A percentile compares a stretch with the other conserved stretches of the same genome.
Evolutionary conservation across 768 basidiomycete genomes (phyloP).

Genomic region (Boletus sp.): DNA sequence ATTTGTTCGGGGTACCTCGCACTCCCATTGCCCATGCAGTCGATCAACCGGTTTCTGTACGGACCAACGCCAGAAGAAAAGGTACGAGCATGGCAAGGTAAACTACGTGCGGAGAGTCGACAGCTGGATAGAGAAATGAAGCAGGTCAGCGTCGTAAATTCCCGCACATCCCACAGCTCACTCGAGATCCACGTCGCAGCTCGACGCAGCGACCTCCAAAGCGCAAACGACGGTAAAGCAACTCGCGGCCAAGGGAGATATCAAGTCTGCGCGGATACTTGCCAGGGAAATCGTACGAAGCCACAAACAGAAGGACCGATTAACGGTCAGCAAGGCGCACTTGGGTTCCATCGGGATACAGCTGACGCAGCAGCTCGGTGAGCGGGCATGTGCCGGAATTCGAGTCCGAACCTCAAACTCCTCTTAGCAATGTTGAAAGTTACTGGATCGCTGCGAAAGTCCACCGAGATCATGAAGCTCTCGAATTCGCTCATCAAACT

Average conservation of each 20-base stretch:
- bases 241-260: conserved; percentile 86
- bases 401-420: background rate
- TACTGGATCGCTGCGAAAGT: conserved; percentile 96
- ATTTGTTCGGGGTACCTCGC: background rate
- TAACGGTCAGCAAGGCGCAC: conserved; percentile 91
- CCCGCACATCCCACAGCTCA: conserved; percentile 10
- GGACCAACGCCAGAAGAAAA: conserved; percentile 96
- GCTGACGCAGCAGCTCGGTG: conserved; percentile 89
- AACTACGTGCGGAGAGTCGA: conserved; percentile 79
- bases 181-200: conserved; percentile 41
- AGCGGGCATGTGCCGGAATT: conserved; percentile 26
- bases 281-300: conserved; percentile 94
- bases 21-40: conserved; percentile 54
- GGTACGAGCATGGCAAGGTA: conserved; percentile 87
- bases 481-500: conserved; percentile 91
- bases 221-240: conserved; percentile 80
- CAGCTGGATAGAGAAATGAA: conserved; percentile 91
- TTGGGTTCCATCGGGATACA: conserved; percentile 89
- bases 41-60: conserved; percentile 91
- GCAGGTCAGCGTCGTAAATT: conserved; percentile 61
- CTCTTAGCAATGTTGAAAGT: conserved; percentile 88
- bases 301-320: conserved; percentile 89
- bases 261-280: conserved; percentile 88
- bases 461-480: conserved; percentile 97
- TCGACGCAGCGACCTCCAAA: conserved; percentile 80